phyloP scores from a whole-genome alignment of 2,329 filamentous ascomycete genomes.

The Beauveria sp. region DNA sequence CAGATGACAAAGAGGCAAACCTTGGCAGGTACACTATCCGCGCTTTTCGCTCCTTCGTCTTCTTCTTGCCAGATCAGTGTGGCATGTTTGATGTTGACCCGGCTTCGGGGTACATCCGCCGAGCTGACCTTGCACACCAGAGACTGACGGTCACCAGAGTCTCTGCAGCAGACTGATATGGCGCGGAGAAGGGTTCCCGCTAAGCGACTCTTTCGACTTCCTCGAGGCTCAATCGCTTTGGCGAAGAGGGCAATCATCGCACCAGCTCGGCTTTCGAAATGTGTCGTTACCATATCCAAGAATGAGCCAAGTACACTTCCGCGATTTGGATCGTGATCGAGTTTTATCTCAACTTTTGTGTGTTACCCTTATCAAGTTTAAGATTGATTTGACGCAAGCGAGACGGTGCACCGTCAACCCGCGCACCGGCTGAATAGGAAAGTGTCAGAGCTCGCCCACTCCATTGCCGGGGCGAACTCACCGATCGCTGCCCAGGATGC shows the following conservation, averaged over 20 bases:
- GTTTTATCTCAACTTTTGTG: background rate
- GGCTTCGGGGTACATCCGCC: slow-evolving; percentile 1
- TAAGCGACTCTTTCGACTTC: background rate
- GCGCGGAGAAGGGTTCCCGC: too few species aligned
- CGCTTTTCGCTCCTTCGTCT: background rate
- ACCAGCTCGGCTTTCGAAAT: background rate
- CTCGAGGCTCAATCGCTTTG: background rate
- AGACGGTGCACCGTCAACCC: background rate
- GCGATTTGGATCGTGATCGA: too few species aligned
- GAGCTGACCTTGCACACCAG: background rate
- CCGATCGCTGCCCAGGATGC: background rate
- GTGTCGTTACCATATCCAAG: background rate
- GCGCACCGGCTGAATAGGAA: background rate
- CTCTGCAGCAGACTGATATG: background rate
- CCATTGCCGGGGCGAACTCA: background rate
- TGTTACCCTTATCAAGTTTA: background rate
- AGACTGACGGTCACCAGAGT: background rate
- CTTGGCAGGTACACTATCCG: background rate
- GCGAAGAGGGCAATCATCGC: background rate
- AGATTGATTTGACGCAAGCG: background rate
- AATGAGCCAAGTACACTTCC: background rate
- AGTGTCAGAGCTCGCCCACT: background rate
- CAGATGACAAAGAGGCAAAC: slow-evolving; percentile 8
- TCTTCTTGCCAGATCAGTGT: background rate
- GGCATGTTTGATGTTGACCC: background rate